A percentile compares a stretch with the other conserved stretches of the same genome.
Evolutionary conservation across 2,329 filamentous ascomycete species (phyloP).

Genomic region (Rhytidhysteron rufulum): DNA sequence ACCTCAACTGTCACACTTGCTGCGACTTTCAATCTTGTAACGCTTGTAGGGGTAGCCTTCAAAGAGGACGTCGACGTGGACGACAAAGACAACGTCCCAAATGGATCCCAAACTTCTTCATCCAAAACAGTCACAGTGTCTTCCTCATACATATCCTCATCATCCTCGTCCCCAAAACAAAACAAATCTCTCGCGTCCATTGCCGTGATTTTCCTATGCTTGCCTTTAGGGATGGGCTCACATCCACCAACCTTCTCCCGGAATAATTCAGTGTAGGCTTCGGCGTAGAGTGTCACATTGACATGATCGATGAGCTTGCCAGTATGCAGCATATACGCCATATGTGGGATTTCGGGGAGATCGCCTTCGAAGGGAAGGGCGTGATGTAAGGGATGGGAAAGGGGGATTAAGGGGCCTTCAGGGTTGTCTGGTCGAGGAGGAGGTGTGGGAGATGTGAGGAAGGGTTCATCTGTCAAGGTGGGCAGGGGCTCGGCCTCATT

Average conservation of each 20-base stretch:
- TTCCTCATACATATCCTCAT: slow-evolving; percentile 25
- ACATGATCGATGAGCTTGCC: slow-evolving; percentile 47
- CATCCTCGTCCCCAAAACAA: slow-evolving; percentile 48
- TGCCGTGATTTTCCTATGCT: slow-evolving; percentile 28
- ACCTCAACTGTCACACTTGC: too few relatives aligned
- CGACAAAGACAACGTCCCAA: background rate
- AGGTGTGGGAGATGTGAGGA: slow-evolving; percentile 38
- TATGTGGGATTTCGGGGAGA: slow-evolving; percentile 44
- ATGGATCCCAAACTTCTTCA: background rate
- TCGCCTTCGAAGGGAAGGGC: slow-evolving; percentile 47
- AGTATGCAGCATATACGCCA: slow-evolving; percentile 63
- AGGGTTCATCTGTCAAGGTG: slow-evolving; percentile 27
- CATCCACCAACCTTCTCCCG: slow-evolving; percentile 67
- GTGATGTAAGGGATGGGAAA: slow-evolving; percentile 42
- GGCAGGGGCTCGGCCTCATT: slow-evolving; percentile 4
- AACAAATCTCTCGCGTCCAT: slow-evolving; percentile 60
- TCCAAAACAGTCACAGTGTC: background rate
- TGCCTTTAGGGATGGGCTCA: slow-evolving; percentile 31
- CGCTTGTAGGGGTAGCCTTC: too few relatives aligned
- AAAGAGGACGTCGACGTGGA: too few relatives aligned
- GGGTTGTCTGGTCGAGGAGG: slow-evolving; percentile 9
- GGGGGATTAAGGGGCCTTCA: slow-evolving; percentile 49
- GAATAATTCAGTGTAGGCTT: slow-evolving; percentile 57
- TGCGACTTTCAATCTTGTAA: too few relatives aligned
- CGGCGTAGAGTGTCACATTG: slow-evolving; percentile 44